Base-by-base conservation (phyloP, 2,329 filamentous ascomycete genomes). In the Neodidymelliopsis sp. region DNA sequence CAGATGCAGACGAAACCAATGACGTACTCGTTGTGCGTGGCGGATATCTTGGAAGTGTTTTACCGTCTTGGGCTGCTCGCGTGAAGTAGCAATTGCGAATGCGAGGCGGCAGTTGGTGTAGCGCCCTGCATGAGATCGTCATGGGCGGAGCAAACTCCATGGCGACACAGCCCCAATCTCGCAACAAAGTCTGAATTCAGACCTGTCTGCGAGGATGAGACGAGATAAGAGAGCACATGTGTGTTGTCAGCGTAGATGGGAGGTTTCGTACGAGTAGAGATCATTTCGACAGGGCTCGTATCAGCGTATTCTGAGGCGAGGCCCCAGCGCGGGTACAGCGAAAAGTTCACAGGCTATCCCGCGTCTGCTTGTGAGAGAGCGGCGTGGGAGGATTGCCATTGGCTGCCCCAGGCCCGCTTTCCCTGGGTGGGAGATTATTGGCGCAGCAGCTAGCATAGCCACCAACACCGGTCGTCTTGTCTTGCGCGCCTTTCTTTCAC, bases 91-190 rank as follows among this genome's bases (percentile, higher is more conserved):
- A n/a, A 18, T 37, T 40, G 44, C 36, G 22, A 34, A n/a, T 18
- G 34, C 39, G 38, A 39, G 31, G 31, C 37, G 30, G 28, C 25
- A 49, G 30, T 43, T 36, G 27, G 37, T 45, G 49, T 39, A 56
- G 58, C 53, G 49, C 36, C n/a, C 45, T 60, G 59, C 59, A 59
- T 23, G 50, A 19, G 20, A 33, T 56, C 59, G 59, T 62, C 56
- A 62, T 60, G 34, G 41, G 53, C 46, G 48, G 53, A 34, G 36
- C 22, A 35, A 22, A 42, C 25, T 42, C 23, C 31, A 48, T 40
- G 42, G 47, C 53, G 30, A 33, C 34, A 27, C 27, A 28, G 42
- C 38, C 53, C 48, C 40, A 29, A 9, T 24, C 27, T 45, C 47
- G 47, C 35, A 36, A 41, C 19, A 22, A 20, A 19, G 29, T n/a